phyloP scores from a whole-genome alignment of 352 stramenopile genomes.

The Pythium apleroticum region DNA sequence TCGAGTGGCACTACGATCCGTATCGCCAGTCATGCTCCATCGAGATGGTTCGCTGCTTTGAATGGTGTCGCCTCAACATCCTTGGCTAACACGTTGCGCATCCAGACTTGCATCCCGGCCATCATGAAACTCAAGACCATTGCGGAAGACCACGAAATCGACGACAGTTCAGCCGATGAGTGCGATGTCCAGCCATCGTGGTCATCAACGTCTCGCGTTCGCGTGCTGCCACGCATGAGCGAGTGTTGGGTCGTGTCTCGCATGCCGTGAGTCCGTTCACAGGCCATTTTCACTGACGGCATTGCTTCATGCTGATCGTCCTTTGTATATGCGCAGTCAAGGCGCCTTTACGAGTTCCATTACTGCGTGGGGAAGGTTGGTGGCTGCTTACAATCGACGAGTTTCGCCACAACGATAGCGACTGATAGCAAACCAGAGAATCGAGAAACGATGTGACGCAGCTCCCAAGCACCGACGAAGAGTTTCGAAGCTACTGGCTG shows the following conservation, averaged over 20 bases:
- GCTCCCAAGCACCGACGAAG: constrained; percentile 30
- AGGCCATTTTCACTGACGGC: neutral
- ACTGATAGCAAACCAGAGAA: neutral
- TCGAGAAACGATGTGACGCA: constrained; percentile 9
- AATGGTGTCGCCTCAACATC: no score
- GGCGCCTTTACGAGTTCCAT: neutral
- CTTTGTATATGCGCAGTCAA: neutral
- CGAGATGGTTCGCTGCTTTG: constrained; percentile 15
- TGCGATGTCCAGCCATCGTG: neutral
- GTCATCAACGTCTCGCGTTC: neutral
- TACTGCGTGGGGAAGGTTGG: neutral
- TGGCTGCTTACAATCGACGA: neutral
- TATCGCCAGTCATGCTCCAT: constrained; percentile 13
- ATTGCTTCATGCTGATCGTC: neutral
- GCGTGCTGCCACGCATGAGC: constrained; percentile 18
- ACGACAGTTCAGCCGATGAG: constrained; percentile 1
- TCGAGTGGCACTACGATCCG: constrained; percentile 25
- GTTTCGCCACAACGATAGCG: neutral
- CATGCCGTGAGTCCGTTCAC: constrained; percentile 8
- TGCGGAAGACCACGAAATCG: constrained; percentile 15
- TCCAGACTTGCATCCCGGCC: constrained; percentile 32
- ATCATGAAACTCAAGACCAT: constrained; percentile 38
- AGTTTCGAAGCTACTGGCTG: constrained; percentile 41
- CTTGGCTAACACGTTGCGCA: constrained; percentile 1
- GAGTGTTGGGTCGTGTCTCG: constrained; percentile 34